Conservation (phyloP, 805 yeast species). For the Saturnispora kantuleensis region DNA sequence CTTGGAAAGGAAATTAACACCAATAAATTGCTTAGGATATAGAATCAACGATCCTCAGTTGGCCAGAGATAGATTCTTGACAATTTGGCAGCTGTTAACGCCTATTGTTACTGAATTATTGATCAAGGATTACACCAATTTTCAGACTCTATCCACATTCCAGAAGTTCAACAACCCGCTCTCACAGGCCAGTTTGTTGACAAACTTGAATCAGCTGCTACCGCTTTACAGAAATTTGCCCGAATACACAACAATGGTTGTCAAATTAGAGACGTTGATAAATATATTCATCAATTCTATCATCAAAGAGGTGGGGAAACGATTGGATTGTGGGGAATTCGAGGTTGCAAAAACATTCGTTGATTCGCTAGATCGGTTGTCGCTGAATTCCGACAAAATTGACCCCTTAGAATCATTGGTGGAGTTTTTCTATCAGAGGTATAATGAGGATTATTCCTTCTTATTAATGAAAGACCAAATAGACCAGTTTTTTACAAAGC, state of each 20-base stretch:
- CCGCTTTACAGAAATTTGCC: conserved; percentile 15
- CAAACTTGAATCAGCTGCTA: conserved; percentile 22
- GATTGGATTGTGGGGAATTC: conserved; percentile 39
- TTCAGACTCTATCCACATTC: conserved; percentile 23
- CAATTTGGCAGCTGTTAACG: conserved; percentile 20
- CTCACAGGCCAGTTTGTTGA: conserved; percentile 25
- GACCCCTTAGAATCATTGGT: conserved; percentile 26
- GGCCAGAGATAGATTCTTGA: conserved; percentile 20
- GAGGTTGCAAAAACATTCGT: conserved; percentile 25
- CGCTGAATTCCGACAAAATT: conserved; percentile 22
- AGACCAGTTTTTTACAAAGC: conserved; percentile 14
- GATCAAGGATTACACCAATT: conserved; percentile 26
- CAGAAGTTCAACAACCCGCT: conserved; percentile 24
- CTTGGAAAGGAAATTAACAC: conserved; percentile 11
- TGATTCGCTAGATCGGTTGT: conserved; percentile 18
- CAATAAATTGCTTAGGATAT: conserved; percentile 20
- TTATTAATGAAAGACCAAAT: conserved; percentile 17
- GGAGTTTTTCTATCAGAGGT: conserved; percentile 26
- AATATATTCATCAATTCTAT: conserved; percentile 69
- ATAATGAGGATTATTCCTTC: conserved; percentile 23
- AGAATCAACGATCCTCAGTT: conserved; percentile 18
- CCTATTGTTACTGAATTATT: conserved; percentile 25
- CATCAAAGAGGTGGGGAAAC: conserved; percentile 55
- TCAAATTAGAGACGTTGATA: conserved; percentile 40
- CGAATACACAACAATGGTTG: conserved; percentile 21